These are phyloP conservation scores for Lachnellula subtilissima DNA, from an alignment of 2,329 filamentous ascomycete genomes.

Conservation along the genomic window DNA sequence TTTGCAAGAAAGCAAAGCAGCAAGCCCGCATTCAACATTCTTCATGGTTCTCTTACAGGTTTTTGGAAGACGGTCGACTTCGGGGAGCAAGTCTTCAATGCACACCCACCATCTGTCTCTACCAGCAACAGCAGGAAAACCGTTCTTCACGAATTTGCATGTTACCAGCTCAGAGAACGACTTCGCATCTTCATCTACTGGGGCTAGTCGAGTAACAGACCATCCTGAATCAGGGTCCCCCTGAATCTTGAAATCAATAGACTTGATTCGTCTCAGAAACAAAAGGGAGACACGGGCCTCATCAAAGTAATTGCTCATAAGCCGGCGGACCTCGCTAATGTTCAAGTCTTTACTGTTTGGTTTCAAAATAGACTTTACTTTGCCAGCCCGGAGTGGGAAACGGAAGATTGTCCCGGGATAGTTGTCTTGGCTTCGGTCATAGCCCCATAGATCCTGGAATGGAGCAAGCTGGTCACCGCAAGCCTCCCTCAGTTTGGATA, in stretches of 20 bases:
- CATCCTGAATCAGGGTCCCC: conserved; percentile 12
- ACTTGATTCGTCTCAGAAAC: conserved; percentile 20
- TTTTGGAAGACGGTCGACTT: conserved; percentile 7
- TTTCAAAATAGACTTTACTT: conserved; percentile 4
- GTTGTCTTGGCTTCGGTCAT: conserved; percentile 13
- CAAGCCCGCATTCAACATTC: conserved; percentile 21
- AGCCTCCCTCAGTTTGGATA: conserved; percentile 19
- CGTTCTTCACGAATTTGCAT: conserved; percentile 8
- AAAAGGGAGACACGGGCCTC: conserved; percentile 25
- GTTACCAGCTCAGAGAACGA: conserved; percentile 9
- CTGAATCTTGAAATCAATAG: conserved; percentile 18
- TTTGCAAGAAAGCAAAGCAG: conserved; percentile 13
- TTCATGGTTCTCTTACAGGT: conserved; percentile 18
- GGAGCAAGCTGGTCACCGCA: conserved; percentile 20
- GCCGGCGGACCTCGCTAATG: not conserved
- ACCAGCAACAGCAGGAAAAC: not conserved
- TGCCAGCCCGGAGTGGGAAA: conserved; percentile 20
- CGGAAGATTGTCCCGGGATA: conserved; percentile 28
- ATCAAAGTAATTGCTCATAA: conserved; percentile 19
- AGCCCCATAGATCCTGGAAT: conserved; percentile 25
- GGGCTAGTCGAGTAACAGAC: conserved; percentile 11
- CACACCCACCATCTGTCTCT: conserved; percentile 20
- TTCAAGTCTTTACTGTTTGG: conserved; percentile 7
- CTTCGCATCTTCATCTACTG: conserved; percentile 1
- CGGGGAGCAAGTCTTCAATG: conserved; percentile 15